These are phyloP conservation scores for Austroboletus olivaceoglutinosus DNA, from an alignment of 1,284 basidiomycete species.

Conservation along the genomic window DNA sequence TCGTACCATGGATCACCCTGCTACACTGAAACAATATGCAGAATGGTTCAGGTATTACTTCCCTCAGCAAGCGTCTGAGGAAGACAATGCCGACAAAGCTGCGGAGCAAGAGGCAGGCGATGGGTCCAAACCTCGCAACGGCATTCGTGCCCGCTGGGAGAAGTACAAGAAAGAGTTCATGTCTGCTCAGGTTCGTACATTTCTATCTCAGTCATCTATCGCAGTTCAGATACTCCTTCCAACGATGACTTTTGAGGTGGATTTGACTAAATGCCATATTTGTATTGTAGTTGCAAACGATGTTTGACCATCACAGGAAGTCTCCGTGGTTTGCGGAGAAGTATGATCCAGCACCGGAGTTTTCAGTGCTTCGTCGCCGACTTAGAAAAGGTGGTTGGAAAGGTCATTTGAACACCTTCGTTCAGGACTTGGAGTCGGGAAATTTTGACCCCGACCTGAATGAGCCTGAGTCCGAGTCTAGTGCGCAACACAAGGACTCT, in stretches of 20 bases:
- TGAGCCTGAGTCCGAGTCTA: constrained; percentile 52
- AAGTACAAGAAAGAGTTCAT: constrained; percentile 89
- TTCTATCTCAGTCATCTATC: constrained; percentile 14
- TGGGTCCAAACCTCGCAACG: constrained; percentile 75
- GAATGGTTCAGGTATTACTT: constrained; percentile 87
- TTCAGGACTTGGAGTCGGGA: constrained; percentile 77
- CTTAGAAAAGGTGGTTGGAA: constrained; percentile 82
- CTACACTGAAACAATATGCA: constrained; percentile 80
- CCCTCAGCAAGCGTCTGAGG: constrained; percentile 73
- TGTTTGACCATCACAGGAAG: constrained; percentile 89
- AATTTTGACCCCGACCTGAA: constrained; percentile 75
- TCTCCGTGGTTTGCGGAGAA: constrained; percentile 95
- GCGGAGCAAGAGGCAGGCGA: constrained; percentile 78
- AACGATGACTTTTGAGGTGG: constrained; percentile 13
- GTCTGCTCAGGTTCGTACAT: constrained; percentile 71
- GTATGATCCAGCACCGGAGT: constrained; percentile 77
- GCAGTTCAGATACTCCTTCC: constrained; percentile 13
- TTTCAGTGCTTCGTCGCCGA: constrained; percentile 65
- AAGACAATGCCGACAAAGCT: constrained; percentile 76
- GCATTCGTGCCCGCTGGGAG: constrained; percentile 80
- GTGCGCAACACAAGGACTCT: constrained; percentile 49
- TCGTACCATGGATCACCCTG: constrained; percentile 78
- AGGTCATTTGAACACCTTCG: constrained; percentile 67
- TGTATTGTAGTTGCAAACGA: constrained; percentile 76
- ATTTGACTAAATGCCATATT: constrained; percentile 35